phyloP scores from a whole-genome alignment of 2,329 filamentous ascomycete species.

The Neospermospora avenae region DNA sequence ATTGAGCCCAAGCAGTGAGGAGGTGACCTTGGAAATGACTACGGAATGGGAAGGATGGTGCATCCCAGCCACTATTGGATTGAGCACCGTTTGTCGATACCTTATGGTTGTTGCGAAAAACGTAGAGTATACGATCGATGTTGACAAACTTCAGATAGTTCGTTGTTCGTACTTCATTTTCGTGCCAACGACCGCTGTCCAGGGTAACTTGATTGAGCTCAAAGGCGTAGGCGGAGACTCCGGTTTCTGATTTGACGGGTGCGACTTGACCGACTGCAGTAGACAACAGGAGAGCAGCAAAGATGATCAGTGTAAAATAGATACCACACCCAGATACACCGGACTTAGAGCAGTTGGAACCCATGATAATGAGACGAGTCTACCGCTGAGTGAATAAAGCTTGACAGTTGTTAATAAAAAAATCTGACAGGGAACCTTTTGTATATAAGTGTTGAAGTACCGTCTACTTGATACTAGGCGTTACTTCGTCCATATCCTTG shows the following conservation, averaged over 20 bases:
- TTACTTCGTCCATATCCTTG: no score
- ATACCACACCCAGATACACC: no score
- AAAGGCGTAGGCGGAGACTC: background rate
- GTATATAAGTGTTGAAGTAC: no score
- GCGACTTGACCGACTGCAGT: background rate
- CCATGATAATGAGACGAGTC: no score
- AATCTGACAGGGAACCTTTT: no score
- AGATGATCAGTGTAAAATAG: no score
- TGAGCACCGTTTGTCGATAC: background rate
- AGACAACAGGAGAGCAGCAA: no score
- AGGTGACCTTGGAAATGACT: background rate
- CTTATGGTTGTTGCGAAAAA: background rate
- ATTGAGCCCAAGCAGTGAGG: background rate
- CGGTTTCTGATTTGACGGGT: background rate
- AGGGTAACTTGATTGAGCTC: background rate
- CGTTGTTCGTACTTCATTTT: background rate
- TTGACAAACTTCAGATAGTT: background rate
- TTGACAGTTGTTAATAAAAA: no score
- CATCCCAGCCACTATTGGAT: constrained; percentile 1
- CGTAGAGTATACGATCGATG: background rate
- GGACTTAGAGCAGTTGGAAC: no score
- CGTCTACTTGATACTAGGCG: no score
- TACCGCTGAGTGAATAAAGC: no score
- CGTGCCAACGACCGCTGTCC: background rate
- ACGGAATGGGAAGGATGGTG: constrained; percentile 1